Base-by-base conservation (phyloP, 345 rosid genomes). In the Aquilaria sinensis region DNA sequence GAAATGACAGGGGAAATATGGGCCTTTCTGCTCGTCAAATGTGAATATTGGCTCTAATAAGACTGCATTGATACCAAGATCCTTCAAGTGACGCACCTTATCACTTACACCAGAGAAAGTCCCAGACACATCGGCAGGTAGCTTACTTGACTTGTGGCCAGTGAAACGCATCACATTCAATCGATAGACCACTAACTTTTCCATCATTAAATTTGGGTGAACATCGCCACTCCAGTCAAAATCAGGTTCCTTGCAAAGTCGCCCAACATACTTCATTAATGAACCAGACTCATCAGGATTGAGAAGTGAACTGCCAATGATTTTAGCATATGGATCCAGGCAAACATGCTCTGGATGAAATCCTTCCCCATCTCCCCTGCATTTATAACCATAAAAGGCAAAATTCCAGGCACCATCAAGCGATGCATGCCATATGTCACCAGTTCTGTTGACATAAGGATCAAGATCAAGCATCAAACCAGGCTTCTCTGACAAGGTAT, bases 401-500 rank as follows among this genome's bases (percentile, higher is more conserved):
- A 75, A 88, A 47, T 53, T 77, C 82, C 79, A 71, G 3, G 86
- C 45, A 14, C 70, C 74, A 33, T 82, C 91, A 37, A 88, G 9
- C 2, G 85, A 82, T 47, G 86, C 92, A 77, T 88, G 99, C 95
- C 99, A 88, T 43, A 82, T 70, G 71, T 90, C 91, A 71, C 99
- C 96, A 23, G 95, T 74, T 72, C 88, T 83, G 74, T 94, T 83
- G 54, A 88, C 89, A 64, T 80, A 81, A 1, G 95, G 90, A 74
- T 94, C 93, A 9, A 94, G 95, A 80, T 90, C 96, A 70, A 90
- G 88, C 87, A 88, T 95, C 65, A 94, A 66, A 62, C 92, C 83
- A 56, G 99, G 97, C 60, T 64, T 72, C 31, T 77, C 84, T 2
- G 76, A 65, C 62, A 70, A 56, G n/a, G 32, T 53, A 31, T 88